Evolutionary conservation across 2,329 filamentous ascomycete genomes (phyloP).

Genomic region (Fusarium annulatum): DNA sequence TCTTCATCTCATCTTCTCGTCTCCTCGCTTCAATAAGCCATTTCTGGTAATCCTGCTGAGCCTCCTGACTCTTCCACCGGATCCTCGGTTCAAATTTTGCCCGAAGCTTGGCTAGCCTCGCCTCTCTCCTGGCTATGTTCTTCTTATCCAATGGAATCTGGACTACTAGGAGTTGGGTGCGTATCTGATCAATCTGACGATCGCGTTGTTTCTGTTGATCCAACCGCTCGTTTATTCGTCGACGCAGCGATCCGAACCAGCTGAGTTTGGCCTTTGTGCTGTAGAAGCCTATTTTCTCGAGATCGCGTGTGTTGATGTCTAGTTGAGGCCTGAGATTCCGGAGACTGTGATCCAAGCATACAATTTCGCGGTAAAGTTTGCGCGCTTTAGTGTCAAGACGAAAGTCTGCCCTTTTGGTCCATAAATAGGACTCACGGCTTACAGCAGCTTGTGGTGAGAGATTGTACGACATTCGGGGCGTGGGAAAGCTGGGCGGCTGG

Average conservation of each 20-base stretch:
- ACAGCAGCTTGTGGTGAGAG: neutral
- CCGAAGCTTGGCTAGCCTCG: neutral
- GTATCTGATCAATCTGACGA: neutral
- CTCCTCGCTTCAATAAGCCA: neutral
- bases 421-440: too few relatives aligned
- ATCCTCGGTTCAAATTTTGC: neutral
- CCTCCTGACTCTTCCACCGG: neutral
- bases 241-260: neutral
- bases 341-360: neutral
- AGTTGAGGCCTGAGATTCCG: neutral
- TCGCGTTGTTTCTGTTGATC: neutral
- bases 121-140: neutral
- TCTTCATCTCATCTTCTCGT: too few relatives aligned
- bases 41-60: neutral
- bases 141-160: neutral
- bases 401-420: neutral
- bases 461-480: neutral
- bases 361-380: neutral
- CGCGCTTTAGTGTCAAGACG: neutral
- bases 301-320: neutral
- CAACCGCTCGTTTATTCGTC: neutral
- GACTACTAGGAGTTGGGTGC: rapidly evolving
- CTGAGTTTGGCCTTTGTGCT: neutral
- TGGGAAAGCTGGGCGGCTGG: neutral
- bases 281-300: neutral